phyloP scores from a whole-genome alignment of 805 yeast genomes.

The Torulaspora franciscae region DNA sequence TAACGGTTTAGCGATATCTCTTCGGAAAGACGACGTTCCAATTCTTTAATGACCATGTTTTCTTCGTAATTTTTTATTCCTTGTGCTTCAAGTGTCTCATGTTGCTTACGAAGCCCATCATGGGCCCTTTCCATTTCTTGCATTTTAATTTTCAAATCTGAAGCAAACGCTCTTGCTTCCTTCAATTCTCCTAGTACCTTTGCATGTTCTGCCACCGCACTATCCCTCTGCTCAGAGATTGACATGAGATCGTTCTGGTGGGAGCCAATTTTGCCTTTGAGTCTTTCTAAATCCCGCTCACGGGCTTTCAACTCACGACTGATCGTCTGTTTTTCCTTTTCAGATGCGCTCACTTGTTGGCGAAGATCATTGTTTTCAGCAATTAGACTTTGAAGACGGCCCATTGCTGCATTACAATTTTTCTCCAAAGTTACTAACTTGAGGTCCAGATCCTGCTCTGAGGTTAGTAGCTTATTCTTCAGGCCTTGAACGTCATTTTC shows the following conservation, averaged over 20 bases:
- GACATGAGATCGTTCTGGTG: conserved; percentile 28
- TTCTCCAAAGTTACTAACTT: conserved; percentile 36
- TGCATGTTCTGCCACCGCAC: conserved; percentile 29
- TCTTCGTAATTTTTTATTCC: conserved; percentile 34
- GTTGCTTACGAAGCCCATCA: conserved; percentile 35
- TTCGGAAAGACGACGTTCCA: conserved; percentile 34
- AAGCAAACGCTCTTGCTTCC: conserved; percentile 27
- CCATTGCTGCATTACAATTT: conserved; percentile 35
- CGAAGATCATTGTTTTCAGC: conserved; percentile 45
- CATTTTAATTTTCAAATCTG: conserved; percentile 24
- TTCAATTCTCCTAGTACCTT: conserved; percentile 28
- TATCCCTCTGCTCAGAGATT: conserved; percentile 33
- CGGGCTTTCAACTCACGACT: conserved; percentile 36
- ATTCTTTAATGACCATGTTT: conserved; percentile 32
- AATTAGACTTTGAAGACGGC: conserved; percentile 37
- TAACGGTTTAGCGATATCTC: conserved; percentile 33
- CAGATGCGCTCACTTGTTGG: conserved; percentile 37
- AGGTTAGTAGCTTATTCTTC: conserved; percentile 29
- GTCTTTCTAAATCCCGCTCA: conserved; percentile 34
- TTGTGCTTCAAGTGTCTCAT: conserved; percentile 8
- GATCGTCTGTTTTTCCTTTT: conserved; percentile 36
- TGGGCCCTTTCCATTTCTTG: conserved; percentile 43
- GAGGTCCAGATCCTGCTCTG: conserved; percentile 35
- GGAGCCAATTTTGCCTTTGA: conserved; percentile 26
- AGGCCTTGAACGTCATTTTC: conserved; percentile 34